Conservation (phyloP, 345 rosid genomes). For the Camelina neglecta region DNA sequence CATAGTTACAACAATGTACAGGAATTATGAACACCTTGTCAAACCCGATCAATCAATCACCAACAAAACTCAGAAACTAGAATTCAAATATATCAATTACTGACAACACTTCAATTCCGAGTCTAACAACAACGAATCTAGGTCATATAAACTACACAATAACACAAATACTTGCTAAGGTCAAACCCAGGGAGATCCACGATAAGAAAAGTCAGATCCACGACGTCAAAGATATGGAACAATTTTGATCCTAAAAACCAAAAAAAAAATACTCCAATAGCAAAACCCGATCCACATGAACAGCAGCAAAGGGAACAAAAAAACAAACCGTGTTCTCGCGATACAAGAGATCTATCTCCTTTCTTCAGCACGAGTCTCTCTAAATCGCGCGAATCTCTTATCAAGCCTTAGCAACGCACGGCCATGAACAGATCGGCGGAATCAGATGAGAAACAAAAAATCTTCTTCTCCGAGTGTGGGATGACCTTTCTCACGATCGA, state of each 20-base stretch:
- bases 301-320: not conserved
- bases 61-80: not conserved
- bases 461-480: slow-evolving; percentile 9
- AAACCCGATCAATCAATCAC: not conserved
- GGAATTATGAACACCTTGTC: not conserved
- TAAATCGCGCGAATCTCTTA: not conserved
- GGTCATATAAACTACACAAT: not conserved
- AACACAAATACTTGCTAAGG: slow-evolving; percentile 1
- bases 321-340: slow-evolving; percentile 32
- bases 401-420: not conserved
- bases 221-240: not conserved
- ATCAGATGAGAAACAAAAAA: slow-evolving; percentile 14
- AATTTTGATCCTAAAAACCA: not conserved
- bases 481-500: slow-evolving; percentile 29
- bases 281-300: slow-evolving; percentile 20
- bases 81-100: not conserved
- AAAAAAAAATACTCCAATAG: not conserved
- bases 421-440: slow-evolving; percentile 39
- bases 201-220: slow-evolving; percentile 23
- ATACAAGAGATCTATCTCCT: slow-evolving; percentile 33
- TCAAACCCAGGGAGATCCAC: slow-evolving; percentile 21
- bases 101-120: slow-evolving; percentile 10
- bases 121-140: slow-evolving; percentile 25
- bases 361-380: slow-evolving; percentile 14
- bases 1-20: slow-evolving; percentile 15